Percentiles rank a stretch among this genome's conserved stretches.
These are phyloP conservation scores for Candida coquimbonensis DNA, from an alignment of 805 yeast genomes.

Conservation along the genomic window DNA sequence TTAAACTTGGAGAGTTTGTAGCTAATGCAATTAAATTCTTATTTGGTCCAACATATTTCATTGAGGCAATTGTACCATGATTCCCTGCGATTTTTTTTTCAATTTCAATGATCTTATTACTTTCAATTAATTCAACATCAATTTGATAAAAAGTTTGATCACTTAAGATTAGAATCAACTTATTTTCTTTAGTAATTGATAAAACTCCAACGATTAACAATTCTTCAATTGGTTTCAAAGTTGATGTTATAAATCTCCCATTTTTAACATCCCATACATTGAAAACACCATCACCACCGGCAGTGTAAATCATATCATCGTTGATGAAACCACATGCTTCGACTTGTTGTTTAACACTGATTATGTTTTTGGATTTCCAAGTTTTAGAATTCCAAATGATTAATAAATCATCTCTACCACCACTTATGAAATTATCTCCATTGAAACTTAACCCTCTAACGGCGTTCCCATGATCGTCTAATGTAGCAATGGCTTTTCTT, in stretches of 20 bases:
- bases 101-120: conserved; percentile 32
- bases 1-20: conserved; percentile 84
- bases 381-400: conserved; percentile 50
- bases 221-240: conserved; percentile 60
- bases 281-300: conserved; percentile 71
- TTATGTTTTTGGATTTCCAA: conserved; percentile 52
- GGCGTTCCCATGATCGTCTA: conserved; percentile 74
- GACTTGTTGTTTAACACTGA: conserved; percentile 67
- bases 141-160: conserved; percentile 75
- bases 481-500: conserved; percentile 57
- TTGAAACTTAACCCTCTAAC: conserved; percentile 77
- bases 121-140: conserved; percentile 27
- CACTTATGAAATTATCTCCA: conserved; percentile 59
- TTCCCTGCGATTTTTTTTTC: conserved; percentile 73
- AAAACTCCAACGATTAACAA: conserved; percentile 58
- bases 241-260: conserved; percentile 45
- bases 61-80: conserved; percentile 92
- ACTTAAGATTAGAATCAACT: conserved; percentile 52
- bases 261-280: conserved; percentile 53
- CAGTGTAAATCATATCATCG: conserved; percentile 73
- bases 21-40: conserved; percentile 67
- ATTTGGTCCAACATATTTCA: conserved; percentile 65
- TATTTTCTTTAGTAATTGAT: conserved; percentile 26
- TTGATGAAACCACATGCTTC: conserved; percentile 68
- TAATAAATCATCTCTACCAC: conserved; percentile 83